phyloP scores from a whole-genome alignment of 164 flowering plant genomes.

The Liriodendron chinense region DNA sequence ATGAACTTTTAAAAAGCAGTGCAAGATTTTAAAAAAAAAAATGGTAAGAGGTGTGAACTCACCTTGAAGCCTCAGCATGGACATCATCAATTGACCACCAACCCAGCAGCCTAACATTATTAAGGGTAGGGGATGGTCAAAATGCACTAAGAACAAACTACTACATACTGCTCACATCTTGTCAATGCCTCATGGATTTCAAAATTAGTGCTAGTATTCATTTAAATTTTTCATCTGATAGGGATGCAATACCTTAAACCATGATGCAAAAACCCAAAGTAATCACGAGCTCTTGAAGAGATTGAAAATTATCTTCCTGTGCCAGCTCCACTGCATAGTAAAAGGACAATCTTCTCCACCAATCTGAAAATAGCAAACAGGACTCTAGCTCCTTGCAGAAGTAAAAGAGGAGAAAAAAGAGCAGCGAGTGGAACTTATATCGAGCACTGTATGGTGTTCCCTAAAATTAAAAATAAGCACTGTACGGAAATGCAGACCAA shows the following conservation, averaged over 20 bases:
- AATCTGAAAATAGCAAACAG: conserved; percentile 59
- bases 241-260: conserved; percentile 68
- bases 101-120: conserved; percentile 62
- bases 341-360: conserved; percentile 64
- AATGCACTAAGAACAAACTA: not conserved
- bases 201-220: not conserved
- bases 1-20: no score
- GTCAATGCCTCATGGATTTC: not conserved
- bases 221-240: not conserved
- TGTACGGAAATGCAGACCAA: no score
- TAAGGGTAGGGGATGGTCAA: not conserved
- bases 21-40: no score
- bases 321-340: conserved; percentile 40
- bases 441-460: conserved; percentile 71
- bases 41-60: conserved; percentile 3
- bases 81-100: conserved; percentile 99
- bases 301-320: conserved; percentile 43
- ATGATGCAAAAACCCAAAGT: conserved; percentile 69
- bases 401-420: conserved; percentile 67
- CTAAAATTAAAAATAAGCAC: conserved; percentile 32
- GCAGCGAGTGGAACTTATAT: conserved; percentile 48
- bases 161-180: not conserved
- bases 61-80: conserved; percentile 61
- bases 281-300: conserved; percentile 54
- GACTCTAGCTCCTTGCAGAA: conserved; percentile 78